Percentiles rank a stretch among this genome's conserved stretches.
phyloP scores from a whole-genome alignment of 2,329 filamentous ascomycete species.

The Ophiostoma ulmi region DNA sequence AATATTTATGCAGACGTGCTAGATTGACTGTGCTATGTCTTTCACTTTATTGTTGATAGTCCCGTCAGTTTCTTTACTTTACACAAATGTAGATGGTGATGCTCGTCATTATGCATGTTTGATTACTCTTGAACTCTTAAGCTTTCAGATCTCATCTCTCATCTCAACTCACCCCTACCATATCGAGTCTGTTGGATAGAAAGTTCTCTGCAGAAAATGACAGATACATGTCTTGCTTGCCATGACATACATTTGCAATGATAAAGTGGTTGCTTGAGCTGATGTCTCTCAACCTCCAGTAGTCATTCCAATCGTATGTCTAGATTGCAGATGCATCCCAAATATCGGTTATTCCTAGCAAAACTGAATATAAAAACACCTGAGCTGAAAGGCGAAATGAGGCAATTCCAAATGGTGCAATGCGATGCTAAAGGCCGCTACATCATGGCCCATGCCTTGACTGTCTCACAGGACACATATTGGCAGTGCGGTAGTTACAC shows the following conservation, averaged over 20 bases:
- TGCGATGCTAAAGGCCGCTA: neutral
- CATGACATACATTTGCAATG: neutral
- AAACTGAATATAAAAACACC: neutral
- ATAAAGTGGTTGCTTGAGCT: conserved; percentile 2
- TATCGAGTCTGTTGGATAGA: neutral
- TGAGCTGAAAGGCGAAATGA: neutral
- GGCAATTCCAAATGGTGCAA: neutral
- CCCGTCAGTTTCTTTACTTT: neutral
- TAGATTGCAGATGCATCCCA: neutral
- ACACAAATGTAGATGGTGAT: neutral
- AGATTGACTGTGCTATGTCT: neutral
- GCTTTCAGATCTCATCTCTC: no score
- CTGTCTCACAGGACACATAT: neutral
- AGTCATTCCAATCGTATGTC: no score
- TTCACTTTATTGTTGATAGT: neutral
- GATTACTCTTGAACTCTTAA: neutral
- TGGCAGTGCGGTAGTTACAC: no score
- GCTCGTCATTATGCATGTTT: conserved; percentile 3
- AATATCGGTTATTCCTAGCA: neutral
- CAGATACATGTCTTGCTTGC: neutral
- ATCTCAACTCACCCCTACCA: neutral
- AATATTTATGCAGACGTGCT: neutral
- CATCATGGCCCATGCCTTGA: neutral
- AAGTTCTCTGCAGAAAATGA: conserved; percentile 9
- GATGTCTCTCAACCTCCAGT: neutral